Conservation (phyloP, 495 filamentous ascomycete genomes). For the Bathelium albidoporum region DNA sequence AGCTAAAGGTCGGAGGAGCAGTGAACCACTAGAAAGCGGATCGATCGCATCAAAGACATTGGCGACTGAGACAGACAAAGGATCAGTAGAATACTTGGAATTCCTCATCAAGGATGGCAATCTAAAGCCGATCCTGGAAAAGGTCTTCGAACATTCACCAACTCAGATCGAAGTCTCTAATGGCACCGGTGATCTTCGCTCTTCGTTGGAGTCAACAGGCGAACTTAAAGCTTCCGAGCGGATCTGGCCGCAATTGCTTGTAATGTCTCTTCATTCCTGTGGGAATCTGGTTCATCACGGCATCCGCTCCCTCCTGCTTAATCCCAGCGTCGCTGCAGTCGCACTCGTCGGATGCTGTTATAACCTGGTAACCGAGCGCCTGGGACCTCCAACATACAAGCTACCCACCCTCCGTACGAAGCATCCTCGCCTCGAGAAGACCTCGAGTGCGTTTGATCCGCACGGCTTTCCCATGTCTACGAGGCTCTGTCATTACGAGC, state of each 20-base stretch:
- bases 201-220: constrained; percentile 21
- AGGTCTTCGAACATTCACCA: constrained; percentile 15
- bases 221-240: constrained; percentile 20
- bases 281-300: constrained; percentile 95
- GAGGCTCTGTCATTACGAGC: constrained; percentile 47
- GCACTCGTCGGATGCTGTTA: constrained; percentile 97
- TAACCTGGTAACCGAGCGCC: constrained; percentile 84
- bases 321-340: constrained; percentile 73
- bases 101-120: constrained; percentile 43
- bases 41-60: too few relatives aligned
- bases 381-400: constrained; percentile 79
- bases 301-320: constrained; percentile 71
- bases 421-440: constrained; percentile 46
- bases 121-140: constrained; percentile 24
- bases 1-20: too few relatives aligned
- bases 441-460: constrained; percentile 59
- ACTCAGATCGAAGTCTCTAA: constrained; percentile 4
- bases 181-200: constrained; percentile 4
- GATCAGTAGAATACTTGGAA: constrained; percentile 43
- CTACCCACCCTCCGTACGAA: constrained; percentile 49
- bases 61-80: constrained; percentile 24
- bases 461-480: constrained; percentile 91
- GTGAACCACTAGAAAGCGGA: too few relatives aligned
- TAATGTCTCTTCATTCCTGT: constrained; percentile 92
- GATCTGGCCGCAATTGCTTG: constrained; percentile 50